Base-by-base conservation (phyloP, 768 basidiomycete species). In the Rubroboletus pulcherrimus region DNA sequence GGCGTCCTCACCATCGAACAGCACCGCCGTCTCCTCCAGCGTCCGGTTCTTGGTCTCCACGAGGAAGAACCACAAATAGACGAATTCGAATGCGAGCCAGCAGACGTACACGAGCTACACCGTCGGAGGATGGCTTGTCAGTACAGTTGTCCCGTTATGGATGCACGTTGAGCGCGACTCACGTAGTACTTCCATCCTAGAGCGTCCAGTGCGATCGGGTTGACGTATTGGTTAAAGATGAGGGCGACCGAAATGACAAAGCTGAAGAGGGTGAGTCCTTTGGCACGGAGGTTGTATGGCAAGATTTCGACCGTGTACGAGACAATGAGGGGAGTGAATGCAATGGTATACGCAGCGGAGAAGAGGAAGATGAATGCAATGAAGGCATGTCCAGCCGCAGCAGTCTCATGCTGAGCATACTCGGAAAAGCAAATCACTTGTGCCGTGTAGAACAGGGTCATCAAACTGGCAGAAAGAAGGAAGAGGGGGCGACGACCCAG, bases 231-330 rank as follows among this genome's bases (percentile, higher is more conserved):
- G 69, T 92, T 93, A 74, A 95, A 91, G 71, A 95, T 89, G 62
- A 93, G 83, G 7, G 91, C 81, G 53, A 87, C 61, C 12, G 89
- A 90, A 68, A 91, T 82, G 55, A 81, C 74, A 68, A 93, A 87
- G 73, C 83, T 88, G 78, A 93, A 90, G 53, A 93, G 65, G 60
- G 80, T 87, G 77, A 91, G 85, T 51, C 91, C 90, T 77, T 92
- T 93, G 61, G 91, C 91, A 70, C 92, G 91, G 54, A 94, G 76
- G 31, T 76, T 73, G 75, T 80, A 93, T 6, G 92, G 92, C 51
- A 94, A 75, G 72, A 95, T 94, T 72, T 96, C 93, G 59, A 93
- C 80, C 42, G 91, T 89, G 75, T 94, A 93, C 0, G 87, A 82
- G 53, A 93, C 86, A 61, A 92, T 86, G 56, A 94, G 85, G 9